phyloP scores from a whole-genome alignment of 1,139 yeast genomes.

The Debaryomyces coudertii region DNA sequence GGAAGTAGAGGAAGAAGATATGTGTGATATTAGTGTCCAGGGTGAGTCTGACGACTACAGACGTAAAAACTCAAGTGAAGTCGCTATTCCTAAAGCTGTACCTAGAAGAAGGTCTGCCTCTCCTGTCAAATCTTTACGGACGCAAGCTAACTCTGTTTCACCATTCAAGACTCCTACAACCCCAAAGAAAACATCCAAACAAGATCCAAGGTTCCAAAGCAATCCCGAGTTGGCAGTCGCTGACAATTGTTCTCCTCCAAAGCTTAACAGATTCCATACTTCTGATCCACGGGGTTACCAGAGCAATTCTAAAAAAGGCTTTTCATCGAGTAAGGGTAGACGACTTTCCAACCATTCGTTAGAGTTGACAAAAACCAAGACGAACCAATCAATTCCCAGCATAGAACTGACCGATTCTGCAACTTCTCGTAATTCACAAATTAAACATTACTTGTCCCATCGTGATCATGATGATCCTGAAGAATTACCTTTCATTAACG shows the following conservation, averaged over 20 bases:
- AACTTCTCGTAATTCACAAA: conserved; percentile 15
- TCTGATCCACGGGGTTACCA: conserved; percentile 15
- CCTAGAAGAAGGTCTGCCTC: conserved; percentile 10
- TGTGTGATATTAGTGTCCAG: conserved; percentile 6
- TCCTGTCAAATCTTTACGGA: conserved; percentile 19
- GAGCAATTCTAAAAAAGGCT: not conserved
- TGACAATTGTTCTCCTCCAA: conserved; percentile 15
- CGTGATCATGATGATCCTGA: conserved; percentile 18
- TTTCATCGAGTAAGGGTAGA: conserved; percentile 5
- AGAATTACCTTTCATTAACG: conserved; percentile 45
- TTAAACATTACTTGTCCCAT: conserved; percentile 14
- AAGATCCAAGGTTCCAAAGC: conserved; percentile 16
- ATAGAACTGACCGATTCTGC: conserved; percentile 11
- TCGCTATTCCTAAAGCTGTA: not conserved
- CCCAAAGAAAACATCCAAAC: not conserved
- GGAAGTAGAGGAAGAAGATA: conserved; percentile 11
- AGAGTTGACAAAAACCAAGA: conserved; percentile 9
- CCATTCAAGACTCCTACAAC: conserved; percentile 26
- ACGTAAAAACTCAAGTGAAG: not conserved
- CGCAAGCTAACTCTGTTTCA: conserved; percentile 26
- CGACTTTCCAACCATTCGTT: conserved; percentile 8
- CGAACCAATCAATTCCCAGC: conserved; percentile 9
- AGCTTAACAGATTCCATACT: conserved; percentile 16
- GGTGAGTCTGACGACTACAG: not conserved
- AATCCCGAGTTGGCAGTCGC: conserved; percentile 20